Percentiles rank a stretch among this genome's conserved stretches.
Evolutionary conservation across 352 stramenopile genomes (phyloP).

Genomic region (Phytophthora nicotianae): DNA sequence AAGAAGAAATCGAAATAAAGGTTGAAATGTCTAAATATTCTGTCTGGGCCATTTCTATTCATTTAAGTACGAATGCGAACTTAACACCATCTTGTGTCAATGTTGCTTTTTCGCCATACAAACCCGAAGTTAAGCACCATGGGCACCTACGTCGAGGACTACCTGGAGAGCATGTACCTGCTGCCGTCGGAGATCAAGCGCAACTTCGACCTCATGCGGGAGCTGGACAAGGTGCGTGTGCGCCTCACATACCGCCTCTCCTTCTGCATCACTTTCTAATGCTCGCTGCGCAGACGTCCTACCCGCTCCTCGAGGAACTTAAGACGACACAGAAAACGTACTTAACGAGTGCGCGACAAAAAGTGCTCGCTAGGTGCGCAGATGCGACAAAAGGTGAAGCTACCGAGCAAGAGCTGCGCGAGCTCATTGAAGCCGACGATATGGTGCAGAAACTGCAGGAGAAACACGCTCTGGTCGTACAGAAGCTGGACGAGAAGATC

Average conservation of each 20-base stretch:
- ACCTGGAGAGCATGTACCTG: slow-evolving; percentile 90
- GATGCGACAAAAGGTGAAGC: slow-evolving; percentile 55
- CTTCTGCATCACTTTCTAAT: slow-evolving; percentile 4
- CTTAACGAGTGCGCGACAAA: slow-evolving; percentile 61
- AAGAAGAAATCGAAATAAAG: slow-evolving; percentile 33
- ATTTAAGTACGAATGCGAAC: slow-evolving; percentile 12
- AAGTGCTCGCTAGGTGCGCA: slow-evolving; percentile 64
- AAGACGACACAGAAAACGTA: slow-evolving; percentile 68
- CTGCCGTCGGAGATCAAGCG: slow-evolving; percentile 89
- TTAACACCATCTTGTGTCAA: not conserved
- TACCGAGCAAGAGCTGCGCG: slow-evolving; percentile 65
- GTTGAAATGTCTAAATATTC: slow-evolving; percentile 7
- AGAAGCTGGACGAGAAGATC: slow-evolving; percentile 90
- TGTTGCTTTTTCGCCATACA: slow-evolving; percentile 11
- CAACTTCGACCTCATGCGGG: slow-evolving; percentile 90
- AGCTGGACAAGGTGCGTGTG: slow-evolving; percentile 78
- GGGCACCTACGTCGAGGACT: slow-evolving; percentile 90
- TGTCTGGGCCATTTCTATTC: not conserved
- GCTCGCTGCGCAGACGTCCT: slow-evolving; percentile 53
- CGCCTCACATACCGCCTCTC: not conserved
- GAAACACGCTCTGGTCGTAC: slow-evolving; percentile 74
- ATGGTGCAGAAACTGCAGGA: slow-evolving; percentile 46
- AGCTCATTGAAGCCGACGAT: slow-evolving; percentile 67
- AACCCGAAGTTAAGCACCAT: slow-evolving; percentile 40
- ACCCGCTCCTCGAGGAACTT: slow-evolving; percentile 79